Percentiles rank a stretch among this genome's conserved stretches.
Conservation (phyloP, 805 yeast species). For the Nakazawaea molendinolei region DNA sequence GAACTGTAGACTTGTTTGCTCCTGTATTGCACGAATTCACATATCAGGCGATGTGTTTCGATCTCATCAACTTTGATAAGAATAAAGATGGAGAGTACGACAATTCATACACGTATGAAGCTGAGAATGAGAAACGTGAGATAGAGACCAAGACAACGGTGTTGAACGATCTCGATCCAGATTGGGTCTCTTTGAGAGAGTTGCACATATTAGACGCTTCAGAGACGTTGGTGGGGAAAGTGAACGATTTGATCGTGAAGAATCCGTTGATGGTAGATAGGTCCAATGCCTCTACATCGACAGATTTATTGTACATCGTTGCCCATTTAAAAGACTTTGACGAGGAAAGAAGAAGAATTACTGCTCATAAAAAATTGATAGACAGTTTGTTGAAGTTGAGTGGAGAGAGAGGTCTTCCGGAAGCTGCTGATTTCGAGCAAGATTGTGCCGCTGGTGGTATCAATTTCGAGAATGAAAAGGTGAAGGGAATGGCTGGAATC, state of each 20-base stretch:
- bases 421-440: slow-evolving; percentile 82
- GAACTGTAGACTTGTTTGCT: slow-evolving; percentile 76
- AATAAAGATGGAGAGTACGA: slow-evolving; percentile 13
- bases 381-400: slow-evolving; percentile 60
- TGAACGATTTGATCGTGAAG: slow-evolving; percentile 60
- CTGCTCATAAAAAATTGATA: slow-evolving; percentile 53
- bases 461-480: slow-evolving; percentile 59
- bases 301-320: slow-evolving; percentile 70
- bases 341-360: slow-evolving; percentile 54
- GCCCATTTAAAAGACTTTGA: slow-evolving; percentile 64
- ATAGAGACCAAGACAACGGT: slow-evolving; percentile 37
- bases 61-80: slow-evolving; percentile 38
- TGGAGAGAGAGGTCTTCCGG: slow-evolving; percentile 53
- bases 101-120: slow-evolving; percentile 42
- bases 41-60: slow-evolving; percentile 90
- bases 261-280: slow-evolving; percentile 74
- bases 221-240: slow-evolving; percentile 48
- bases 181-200: slow-evolving; percentile 69
- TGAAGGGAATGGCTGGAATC: slow-evolving; percentile 53
- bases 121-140: slow-evolving; percentile 47
- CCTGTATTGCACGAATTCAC: slow-evolving; percentile 86
- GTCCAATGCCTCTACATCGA: slow-evolving; percentile 53
- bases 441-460: slow-evolving; percentile 67
- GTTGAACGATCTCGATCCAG: slow-evolving; percentile 56
- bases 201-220: slow-evolving; percentile 70